A percentile compares a stretch with the other conserved stretches of the same genome.
These are phyloP conservation scores for Puya raimondii DNA, from an alignment of 176 grass and related monocot species.

Conservation along the genomic window DNA sequence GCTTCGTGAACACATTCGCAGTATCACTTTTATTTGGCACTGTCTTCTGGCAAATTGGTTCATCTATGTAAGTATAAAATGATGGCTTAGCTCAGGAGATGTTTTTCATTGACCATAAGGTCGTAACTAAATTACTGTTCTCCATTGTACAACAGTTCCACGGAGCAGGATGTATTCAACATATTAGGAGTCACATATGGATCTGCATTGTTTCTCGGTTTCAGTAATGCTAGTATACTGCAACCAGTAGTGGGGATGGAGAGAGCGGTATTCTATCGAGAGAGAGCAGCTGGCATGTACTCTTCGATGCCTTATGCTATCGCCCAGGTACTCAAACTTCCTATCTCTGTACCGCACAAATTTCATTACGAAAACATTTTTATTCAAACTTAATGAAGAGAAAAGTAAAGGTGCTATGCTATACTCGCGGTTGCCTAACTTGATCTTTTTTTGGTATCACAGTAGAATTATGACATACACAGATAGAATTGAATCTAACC, in stretches of 20 bases:
- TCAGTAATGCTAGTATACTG: conserved; percentile 54
- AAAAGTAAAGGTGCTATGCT: neutral
- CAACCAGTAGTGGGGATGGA: conserved; percentile 61
- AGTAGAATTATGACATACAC: no score
- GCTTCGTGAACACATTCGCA: conserved; percentile 66
- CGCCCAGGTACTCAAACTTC: conserved; percentile 40
- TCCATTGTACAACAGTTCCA: conserved; percentile 39
- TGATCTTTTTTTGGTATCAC: no score
- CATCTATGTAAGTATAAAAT: conserved; percentile 57
- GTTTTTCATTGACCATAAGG: neutral
- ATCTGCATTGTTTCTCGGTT: conserved; percentile 67
- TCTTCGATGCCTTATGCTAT: conserved; percentile 51
- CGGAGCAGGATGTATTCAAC: conserved; percentile 78
- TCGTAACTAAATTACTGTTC: neutral
- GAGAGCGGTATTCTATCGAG: conserved; percentile 51
- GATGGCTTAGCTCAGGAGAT: neutral
- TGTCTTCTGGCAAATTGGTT: conserved; percentile 85
- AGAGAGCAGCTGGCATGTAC: conserved; percentile 72
- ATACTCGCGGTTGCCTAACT: no score
- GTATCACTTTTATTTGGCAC: conserved; percentile 65
- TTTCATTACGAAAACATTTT: no score
- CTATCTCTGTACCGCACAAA: no score
- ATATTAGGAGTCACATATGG: conserved; percentile 44
- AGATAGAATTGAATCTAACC: neutral
- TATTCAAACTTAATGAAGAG: neutral